These are phyloP conservation scores for Sphagnum fallax DNA, from an alignment of 228 moss, liverwort and hornwort genomes.

Conservation along the genomic window DNA sequence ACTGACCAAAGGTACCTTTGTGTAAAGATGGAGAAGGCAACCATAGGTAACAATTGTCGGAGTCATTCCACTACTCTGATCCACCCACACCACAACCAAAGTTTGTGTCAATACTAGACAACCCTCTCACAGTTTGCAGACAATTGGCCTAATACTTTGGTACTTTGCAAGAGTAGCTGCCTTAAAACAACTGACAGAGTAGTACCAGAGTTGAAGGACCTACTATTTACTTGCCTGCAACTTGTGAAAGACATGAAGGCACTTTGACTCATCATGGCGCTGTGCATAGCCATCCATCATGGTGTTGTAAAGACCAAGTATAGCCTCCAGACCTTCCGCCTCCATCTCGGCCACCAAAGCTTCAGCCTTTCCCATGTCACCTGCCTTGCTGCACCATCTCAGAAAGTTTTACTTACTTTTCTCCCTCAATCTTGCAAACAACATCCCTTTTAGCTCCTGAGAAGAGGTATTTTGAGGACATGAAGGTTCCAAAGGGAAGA, in stretches of 20 bases:
- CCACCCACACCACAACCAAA: constrained; percentile 1
- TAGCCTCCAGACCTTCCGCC: constrained; percentile 54
- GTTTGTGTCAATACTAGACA: not conserved
- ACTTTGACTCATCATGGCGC: constrained; percentile 41
- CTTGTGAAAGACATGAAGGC: constrained; percentile 41
- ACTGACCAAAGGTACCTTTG: constrained; percentile 41
- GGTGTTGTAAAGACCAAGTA: constrained; percentile 60
- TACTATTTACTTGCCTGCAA: constrained; percentile 33
- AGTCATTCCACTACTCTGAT: constrained; percentile 49
- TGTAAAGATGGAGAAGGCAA: constrained; percentile 58
- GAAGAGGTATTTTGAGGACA: too few relatives aligned
- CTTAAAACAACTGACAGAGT: not conserved
- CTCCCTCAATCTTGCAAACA: not conserved
- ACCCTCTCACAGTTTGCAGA: too few relatives aligned
- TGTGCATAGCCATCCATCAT: constrained; percentile 73
- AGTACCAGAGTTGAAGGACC: not conserved
- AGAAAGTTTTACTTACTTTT: not conserved
- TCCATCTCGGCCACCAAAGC: constrained; percentile 60
- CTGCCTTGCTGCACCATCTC: constrained; percentile 53
- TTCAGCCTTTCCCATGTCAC: constrained; percentile 62
- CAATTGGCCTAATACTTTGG: too few relatives aligned
- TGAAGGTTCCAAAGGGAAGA: too few relatives aligned
- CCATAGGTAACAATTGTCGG: constrained; percentile 77
- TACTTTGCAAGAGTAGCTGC: too few relatives aligned
- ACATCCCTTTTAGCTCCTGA: too few relatives aligned